A percentile compares a stretch with the other conserved stretches of the same genome.
Conservation (phyloP, 2,329 filamentous ascomycete genomes). For the Colletotrichum paranaense region DNA sequence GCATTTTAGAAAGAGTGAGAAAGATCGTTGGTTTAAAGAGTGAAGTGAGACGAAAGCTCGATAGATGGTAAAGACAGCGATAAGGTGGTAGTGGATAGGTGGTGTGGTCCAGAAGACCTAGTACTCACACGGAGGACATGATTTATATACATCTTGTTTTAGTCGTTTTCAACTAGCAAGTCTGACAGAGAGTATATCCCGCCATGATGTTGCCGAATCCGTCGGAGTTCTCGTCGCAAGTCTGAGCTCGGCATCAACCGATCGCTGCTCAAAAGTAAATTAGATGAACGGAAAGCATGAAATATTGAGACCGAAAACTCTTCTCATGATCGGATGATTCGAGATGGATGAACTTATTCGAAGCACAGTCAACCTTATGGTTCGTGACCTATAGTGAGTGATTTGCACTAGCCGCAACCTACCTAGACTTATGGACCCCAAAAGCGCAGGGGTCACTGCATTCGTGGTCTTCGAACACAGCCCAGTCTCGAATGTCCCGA, state of each 20-base stretch:
- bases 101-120: neutral
- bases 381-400: neutral
- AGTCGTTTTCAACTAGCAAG: neutral
- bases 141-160: neutral
- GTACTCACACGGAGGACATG: neutral
- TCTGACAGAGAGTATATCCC: neutral
- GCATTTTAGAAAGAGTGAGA: neutral
- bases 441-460: neutral
- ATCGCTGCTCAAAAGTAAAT: neutral
- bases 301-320: neutral
- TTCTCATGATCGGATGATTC: neutral
- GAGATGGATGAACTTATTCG: neutral
- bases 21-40: neutral
- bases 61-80: neutral
- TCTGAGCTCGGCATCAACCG: neutral
- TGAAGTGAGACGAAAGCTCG: neutral
- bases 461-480: neutral
- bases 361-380: neutral
- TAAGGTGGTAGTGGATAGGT: neutral
- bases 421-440: neutral
- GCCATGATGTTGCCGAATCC: neutral
- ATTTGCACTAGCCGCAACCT: neutral
- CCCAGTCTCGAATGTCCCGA: neutral
- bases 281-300: neutral
- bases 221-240: neutral